Conservation (phyloP, 768 basidiomycete species). For the Suillus americanus region DNA sequence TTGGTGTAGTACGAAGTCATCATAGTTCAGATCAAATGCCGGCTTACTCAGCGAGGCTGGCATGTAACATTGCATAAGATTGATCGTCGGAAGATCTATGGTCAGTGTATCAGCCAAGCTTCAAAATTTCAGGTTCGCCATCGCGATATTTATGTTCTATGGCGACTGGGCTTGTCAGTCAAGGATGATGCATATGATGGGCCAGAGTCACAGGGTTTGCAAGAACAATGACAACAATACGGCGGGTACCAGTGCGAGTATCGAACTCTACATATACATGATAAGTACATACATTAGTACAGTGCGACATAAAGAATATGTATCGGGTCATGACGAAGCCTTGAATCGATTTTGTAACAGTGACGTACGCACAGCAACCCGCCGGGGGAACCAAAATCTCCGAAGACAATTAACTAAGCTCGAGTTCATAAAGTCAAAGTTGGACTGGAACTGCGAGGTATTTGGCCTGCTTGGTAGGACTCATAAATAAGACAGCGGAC, state of each 20-base stretch:
- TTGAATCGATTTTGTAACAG: neutral
- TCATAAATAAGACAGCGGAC: constrained; percentile 10
- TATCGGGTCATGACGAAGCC: neutral
- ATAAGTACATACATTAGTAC: neutral
- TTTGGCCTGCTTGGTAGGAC: neutral
- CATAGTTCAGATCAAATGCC: too few relatives aligned
- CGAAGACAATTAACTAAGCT: neutral
- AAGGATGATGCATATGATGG: too few relatives aligned
- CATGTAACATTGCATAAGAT: too few relatives aligned
- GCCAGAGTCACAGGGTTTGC: neutral
- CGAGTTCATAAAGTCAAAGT: neutral
- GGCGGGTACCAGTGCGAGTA: neutral
- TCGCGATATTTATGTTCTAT: too few relatives aligned
- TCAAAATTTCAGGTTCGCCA: too few relatives aligned
- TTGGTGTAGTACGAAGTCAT: too few relatives aligned
- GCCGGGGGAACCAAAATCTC: neutral
- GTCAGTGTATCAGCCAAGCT: too few relatives aligned
- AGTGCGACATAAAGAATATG: neutral
- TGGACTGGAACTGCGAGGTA: neutral
- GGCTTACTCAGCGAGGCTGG: too few relatives aligned
- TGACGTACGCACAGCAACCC: too few relatives aligned
- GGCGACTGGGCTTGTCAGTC: too few relatives aligned
- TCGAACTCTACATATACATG: neutral
- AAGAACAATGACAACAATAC: neutral
- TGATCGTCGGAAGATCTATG: too few relatives aligned